phyloP scores from a whole-genome alignment of 495 filamentous ascomycete genomes.

The Neurospora cerealis region DNA sequence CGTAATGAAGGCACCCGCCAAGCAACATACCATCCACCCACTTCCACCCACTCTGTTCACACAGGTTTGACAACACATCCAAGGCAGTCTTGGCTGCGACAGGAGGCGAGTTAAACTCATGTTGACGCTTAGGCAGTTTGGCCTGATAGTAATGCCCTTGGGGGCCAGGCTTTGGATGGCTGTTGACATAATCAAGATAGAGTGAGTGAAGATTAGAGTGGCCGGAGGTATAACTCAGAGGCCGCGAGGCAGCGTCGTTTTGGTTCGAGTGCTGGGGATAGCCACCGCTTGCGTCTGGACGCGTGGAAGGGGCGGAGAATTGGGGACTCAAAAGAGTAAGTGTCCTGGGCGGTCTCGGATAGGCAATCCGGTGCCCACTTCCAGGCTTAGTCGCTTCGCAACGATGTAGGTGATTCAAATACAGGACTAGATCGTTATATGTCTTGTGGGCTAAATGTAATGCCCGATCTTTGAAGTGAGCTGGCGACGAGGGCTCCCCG shows the following conservation, averaged over 20 bases:
- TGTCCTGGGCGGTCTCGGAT: constrained; percentile 34
- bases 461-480: constrained; percentile 69
- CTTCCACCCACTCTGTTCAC: constrained; percentile 78
- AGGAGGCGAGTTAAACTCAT: constrained; percentile 23
- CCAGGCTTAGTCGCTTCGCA: constrained; percentile 14
- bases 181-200: neutral
- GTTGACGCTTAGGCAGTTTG: constrained; percentile 8
- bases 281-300: constrained; percentile 4
- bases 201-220: neutral
- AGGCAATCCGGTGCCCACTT: constrained; percentile 29
- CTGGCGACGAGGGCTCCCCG: constrained; percentile 27
- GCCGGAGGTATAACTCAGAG: neutral
- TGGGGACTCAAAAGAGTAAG: neutral
- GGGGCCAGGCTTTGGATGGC: neutral
- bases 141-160: constrained; percentile 8
- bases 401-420: constrained; percentile 50
- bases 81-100: constrained; percentile 56
- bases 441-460: constrained; percentile 77
- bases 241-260: constrained; percentile 10
- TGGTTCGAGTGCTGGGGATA: constrained; percentile 17
- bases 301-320: neutral
- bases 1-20: constrained; percentile 89
- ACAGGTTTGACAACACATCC: constrained; percentile 70
- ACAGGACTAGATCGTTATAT: constrained; percentile 76
- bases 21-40: constrained; percentile 96